Percentiles rank a stretch among this genome's conserved stretches.
phyloP scores from a whole-genome alignment of 2,329 filamentous ascomycete genomes.

The Thielaviopsis ethacetica region DNA sequence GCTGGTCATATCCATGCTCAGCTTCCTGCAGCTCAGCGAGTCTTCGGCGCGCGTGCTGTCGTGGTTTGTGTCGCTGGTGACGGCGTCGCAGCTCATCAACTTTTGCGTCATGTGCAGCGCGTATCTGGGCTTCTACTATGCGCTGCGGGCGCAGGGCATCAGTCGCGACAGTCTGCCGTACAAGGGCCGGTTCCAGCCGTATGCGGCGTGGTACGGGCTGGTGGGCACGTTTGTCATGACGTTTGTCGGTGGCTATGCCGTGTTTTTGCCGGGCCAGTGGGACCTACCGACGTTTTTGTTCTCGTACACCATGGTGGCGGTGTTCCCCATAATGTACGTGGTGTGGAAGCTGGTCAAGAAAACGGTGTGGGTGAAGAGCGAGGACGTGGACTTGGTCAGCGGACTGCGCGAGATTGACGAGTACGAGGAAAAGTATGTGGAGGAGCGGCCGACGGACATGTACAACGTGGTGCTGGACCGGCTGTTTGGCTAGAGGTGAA shows the following conservation, averaged over 20 bases:
- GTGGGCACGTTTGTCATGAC: conserved; percentile 51
- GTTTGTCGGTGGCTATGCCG: conserved; percentile 58
- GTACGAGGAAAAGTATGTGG: conserved; percentile 44
- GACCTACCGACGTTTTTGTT: conserved; percentile 55
- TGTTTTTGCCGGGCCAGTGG: conserved; percentile 54
- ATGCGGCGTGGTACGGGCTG: conserved; percentile 50
- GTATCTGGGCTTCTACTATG: conserved; percentile 56
- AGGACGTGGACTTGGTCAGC: conserved; percentile 45
- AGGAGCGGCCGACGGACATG: conserved; percentile 20
- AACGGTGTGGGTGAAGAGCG: conserved; percentile 34
- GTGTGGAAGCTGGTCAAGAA: conserved; percentile 56
- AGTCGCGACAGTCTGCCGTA: conserved; percentile 53
- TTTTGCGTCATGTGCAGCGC: conserved; percentile 53
- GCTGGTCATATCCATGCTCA: conserved; percentile 50
- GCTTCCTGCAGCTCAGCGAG: conserved; percentile 57
- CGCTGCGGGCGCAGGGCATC: conserved; percentile 52
- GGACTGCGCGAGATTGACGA: conserved; percentile 52
- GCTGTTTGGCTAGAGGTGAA: conserved; percentile 37
- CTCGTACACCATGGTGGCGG: conserved; percentile 57
- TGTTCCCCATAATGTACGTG: conserved; percentile 53
- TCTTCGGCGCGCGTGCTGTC: conserved; percentile 49
- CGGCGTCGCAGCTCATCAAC: conserved; percentile 59
- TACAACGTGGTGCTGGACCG: conserved; percentile 34
- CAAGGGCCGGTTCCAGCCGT: conserved; percentile 53
- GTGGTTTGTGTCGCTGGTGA: conserved; percentile 55